Conservation (phyloP, 495 filamentous ascomycete genomes). For the Sporormia fimetaria region DNA sequence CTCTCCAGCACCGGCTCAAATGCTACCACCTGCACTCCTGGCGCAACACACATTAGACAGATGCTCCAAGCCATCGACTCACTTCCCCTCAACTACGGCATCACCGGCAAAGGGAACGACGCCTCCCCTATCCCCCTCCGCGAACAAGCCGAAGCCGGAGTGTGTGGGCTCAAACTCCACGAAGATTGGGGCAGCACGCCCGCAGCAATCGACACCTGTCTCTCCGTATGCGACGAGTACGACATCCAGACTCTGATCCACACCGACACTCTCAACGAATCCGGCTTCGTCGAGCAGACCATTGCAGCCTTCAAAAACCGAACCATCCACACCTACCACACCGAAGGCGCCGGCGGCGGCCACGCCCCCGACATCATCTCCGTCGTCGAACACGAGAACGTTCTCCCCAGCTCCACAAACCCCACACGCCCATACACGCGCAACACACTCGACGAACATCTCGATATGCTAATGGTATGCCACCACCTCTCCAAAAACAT, state of each 20-base stretch:
- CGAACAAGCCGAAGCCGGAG: slow-evolving; percentile 76
- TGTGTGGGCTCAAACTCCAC: slow-evolving; percentile 85
- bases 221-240: slow-evolving; percentile 75
- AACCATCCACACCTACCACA: slow-evolving; percentile 97
- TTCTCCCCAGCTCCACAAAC: slow-evolving; percentile 85
- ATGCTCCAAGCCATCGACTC: slow-evolving; percentile 87
- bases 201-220: slow-evolving; percentile 82
- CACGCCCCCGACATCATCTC: slow-evolving; percentile 96
- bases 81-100: slow-evolving; percentile 83
- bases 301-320: slow-evolving; percentile 77
- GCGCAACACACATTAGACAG: slow-evolving; percentile 68
- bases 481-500: slow-evolving; percentile 89
- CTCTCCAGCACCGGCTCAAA: slow-evolving; percentile 71
- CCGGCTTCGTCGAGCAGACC: slow-evolving; percentile 91
- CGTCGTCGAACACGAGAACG: slow-evolving; percentile 85
- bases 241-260: slow-evolving; percentile 96
- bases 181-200: slow-evolving; percentile 97
- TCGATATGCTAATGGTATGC: slow-evolving; percentile 99
- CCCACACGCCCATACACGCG: slow-evolving; percentile 84
- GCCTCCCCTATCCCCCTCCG: slow-evolving; percentile 55
- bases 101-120: slow-evolving; percentile 97
- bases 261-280: slow-evolving; percentile 96
- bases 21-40: slow-evolving; percentile 92
- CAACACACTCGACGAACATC: slow-evolving; percentile 93
- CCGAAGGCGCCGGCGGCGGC: slow-evolving; percentile 90